Evolutionary conservation across 139 green algal genomes (phyloP).

Genomic region (Mesostigma viride): DNA sequence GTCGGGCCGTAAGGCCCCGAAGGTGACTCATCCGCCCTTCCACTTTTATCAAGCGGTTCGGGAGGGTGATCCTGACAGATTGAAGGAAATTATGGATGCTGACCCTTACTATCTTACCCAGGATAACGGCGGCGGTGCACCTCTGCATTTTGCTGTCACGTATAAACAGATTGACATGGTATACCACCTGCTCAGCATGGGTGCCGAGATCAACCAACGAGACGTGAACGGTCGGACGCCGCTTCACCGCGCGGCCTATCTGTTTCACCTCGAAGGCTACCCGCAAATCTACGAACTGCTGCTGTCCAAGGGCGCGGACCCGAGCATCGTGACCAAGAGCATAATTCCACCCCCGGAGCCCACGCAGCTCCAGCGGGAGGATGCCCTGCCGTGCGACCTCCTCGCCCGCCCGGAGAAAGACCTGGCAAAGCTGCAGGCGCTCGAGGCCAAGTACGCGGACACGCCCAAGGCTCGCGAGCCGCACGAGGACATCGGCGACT

Average conservation of each 20-base stretch:
- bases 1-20: constrained; percentile 7
- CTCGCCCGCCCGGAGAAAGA: no score
- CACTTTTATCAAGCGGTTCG: constrained; percentile 5
- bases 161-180: constrained; percentile 92
- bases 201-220: constrained; percentile 60
- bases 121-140: constrained; percentile 80
- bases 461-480: constrained; percentile 49
- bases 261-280: constrained; percentile 83
- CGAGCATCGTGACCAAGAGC: constrained; percentile 57
- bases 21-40: constrained; percentile 3
- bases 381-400: constrained; percentile 37
- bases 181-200: constrained; percentile 78
- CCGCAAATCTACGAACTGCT: constrained; percentile 90
- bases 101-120: constrained; percentile 85
- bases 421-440: no score
- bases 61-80: constrained; percentile 12
- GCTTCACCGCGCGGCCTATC: constrained; percentile 76
- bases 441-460: constrained; percentile 65
- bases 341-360: constrained; percentile 73
- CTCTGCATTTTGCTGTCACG: constrained; percentile 81
- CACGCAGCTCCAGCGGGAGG: constrained; percentile 41
- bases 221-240: constrained; percentile 68
- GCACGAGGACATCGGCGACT: constrained; percentile 73
- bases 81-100: constrained; percentile 65
- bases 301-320: constrained; percentile 77